Evolutionary conservation across 805 yeast species (phyloP).

Genomic region (Saccharomycopsis lassenensis): DNA sequence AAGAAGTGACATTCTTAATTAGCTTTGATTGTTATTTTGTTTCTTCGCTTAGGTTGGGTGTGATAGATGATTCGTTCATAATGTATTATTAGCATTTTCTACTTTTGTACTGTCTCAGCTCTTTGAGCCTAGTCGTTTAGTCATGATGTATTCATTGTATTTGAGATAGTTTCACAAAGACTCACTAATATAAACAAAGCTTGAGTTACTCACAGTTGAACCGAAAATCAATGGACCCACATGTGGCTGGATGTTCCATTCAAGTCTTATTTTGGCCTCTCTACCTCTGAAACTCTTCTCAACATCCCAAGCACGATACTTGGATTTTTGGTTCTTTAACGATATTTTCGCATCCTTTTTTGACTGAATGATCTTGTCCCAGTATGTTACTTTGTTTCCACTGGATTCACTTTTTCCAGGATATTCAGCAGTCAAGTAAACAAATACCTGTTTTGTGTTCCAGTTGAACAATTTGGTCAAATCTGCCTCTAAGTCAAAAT

Average conservation of each 20-base stretch:
- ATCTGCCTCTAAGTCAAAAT: conserved; percentile 68
- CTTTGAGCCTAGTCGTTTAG: too few relatives aligned
- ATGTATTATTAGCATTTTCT: too few relatives aligned
- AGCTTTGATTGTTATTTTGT: too few relatives aligned
- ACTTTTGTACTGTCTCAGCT: too few relatives aligned
- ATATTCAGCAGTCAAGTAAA: conserved; percentile 81
- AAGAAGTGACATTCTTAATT: too few relatives aligned
- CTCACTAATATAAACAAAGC: conserved; percentile 1
- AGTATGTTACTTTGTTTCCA: conserved; percentile 65
- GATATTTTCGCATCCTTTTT: conserved; percentile 48
- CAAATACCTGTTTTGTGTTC: conserved; percentile 96
- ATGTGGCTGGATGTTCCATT: conserved; percentile 90
- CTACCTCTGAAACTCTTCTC: conserved; percentile 46
- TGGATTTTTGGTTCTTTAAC: conserved; percentile 45
- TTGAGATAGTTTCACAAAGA: too few relatives aligned
- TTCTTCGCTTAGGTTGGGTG: too few relatives aligned
- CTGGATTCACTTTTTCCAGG: conserved; percentile 29
- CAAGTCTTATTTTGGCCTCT: conserved; percentile 57
- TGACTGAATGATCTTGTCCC: conserved; percentile 74
- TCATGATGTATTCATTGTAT: too few relatives aligned
- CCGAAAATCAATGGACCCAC: conserved; percentile 76
- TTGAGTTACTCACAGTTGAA: conserved; percentile 25
- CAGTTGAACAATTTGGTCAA: conserved; percentile 77
- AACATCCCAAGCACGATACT: conserved; percentile 84
- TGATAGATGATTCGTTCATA: too few relatives aligned